phyloP scores from a whole-genome alignment of 2,329 filamentous ascomycete species.

The Aspergillus fijiensis region DNA sequence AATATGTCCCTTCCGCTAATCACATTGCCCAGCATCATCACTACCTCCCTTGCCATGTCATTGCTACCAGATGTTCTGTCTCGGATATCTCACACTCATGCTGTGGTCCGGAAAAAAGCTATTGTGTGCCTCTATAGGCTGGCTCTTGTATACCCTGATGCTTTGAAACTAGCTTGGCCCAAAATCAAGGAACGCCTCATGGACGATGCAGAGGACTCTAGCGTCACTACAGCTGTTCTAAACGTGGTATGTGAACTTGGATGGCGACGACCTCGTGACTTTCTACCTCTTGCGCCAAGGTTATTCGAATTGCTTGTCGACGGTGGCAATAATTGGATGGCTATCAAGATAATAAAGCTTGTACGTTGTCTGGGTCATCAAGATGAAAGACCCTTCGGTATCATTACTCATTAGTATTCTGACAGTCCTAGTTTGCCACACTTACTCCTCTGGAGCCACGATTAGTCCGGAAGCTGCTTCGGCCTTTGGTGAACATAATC shows the following conservation, averaged over 20 bases:
- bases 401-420: constrained; percentile 18
- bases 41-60: constrained; percentile 85
- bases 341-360: constrained; percentile 97
- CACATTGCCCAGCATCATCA: constrained; percentile 93
- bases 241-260: constrained; percentile 96
- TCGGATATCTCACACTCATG: constrained; percentile 79
- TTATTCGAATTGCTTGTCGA: constrained; percentile 91
- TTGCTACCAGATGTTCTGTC: constrained; percentile 83
- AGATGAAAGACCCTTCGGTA: neutral
- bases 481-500: constrained; percentile 88
- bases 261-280: constrained; percentile 90
- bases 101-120: constrained; percentile 89
- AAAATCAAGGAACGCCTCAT: constrained; percentile 94
- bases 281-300: constrained; percentile 84
- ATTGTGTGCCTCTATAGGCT: constrained; percentile 91
- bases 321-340: constrained; percentile 98
- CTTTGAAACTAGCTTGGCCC: constrained; percentile 87
- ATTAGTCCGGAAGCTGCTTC: constrained; percentile 84
- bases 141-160: constrained; percentile 94
- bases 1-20: constrained; percentile 83
- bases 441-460: constrained; percentile 89
- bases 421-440: constrained; percentile 73
- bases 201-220: constrained; percentile 85
- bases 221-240: constrained; percentile 91
- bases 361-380: constrained; percentile 50